These are phyloP conservation scores for Picochlorum costavermella DNA, from an alignment of 139 green algal genomes.

Conservation along the genomic window DNA sequence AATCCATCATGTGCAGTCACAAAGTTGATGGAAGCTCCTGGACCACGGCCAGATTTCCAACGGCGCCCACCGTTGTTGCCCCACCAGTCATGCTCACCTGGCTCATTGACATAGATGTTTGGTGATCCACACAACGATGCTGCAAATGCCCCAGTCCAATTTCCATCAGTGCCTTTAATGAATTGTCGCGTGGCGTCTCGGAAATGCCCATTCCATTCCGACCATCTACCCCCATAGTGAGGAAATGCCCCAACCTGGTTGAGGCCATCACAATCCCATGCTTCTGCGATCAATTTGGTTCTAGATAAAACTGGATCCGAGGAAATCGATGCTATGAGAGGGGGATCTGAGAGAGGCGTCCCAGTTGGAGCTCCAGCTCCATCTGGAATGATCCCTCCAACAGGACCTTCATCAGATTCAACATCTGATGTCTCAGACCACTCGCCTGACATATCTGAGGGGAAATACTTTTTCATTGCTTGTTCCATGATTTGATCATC, in stretches of 20 bases:
- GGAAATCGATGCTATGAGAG: slow-evolving; percentile 81
- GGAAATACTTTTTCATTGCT: slow-evolving; percentile 5
- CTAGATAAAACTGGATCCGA: slow-evolving; percentile 83
- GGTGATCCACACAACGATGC: slow-evolving; percentile 68
- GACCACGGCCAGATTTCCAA: slow-evolving; percentile 65
- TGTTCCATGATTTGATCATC: not conserved
- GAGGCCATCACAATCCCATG: slow-evolving; percentile 96
- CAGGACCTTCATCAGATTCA: not conserved
- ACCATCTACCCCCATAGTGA: slow-evolving; percentile 90
- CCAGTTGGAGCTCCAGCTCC: slow-evolving; percentile 73
- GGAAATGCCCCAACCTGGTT: slow-evolving; percentile 96
- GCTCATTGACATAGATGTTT: slow-evolving; percentile 61
- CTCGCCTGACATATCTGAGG: slow-evolving; percentile 12
- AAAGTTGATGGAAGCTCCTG: slow-evolving; percentile 89
- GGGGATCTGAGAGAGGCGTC: slow-evolving; percentile 79
- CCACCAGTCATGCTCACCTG: slow-evolving; percentile 41
- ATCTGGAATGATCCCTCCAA: slow-evolving; percentile 49
- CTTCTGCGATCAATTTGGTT: slow-evolving; percentile 95
- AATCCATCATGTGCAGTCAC: slow-evolving; percentile 97
- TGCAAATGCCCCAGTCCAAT: slow-evolving; percentile 72
- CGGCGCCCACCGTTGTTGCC: slow-evolving; percentile 59
- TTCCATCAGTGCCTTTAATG: slow-evolving; percentile 82
- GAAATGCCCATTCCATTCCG: slow-evolving; percentile 97
- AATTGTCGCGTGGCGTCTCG: slow-evolving; percentile 84
- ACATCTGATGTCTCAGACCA: not conserved